Percentiles rank a stretch among this genome's conserved stretches.
Conservation (phyloP, 148 eudicot species). For the Cornus controversa region DNA sequence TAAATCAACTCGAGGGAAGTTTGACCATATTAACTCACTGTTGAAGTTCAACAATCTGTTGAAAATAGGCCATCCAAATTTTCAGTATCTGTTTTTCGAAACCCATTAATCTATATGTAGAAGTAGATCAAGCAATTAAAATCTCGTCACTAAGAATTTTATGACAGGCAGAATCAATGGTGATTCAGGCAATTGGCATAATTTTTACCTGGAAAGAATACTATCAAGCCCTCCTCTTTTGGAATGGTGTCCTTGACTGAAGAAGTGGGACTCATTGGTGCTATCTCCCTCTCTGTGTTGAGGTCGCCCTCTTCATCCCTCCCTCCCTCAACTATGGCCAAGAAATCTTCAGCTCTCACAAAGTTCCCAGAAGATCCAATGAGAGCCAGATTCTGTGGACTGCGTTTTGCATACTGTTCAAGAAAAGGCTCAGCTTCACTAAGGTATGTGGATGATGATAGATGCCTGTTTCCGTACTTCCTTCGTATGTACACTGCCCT, state of each 20-base stretch:
- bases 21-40: too few species aligned
- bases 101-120: not conserved
- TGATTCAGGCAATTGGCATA: not conserved
- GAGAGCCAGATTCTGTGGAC: constrained; percentile 71
- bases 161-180: not conserved
- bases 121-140: not conserved
- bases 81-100: not conserved
- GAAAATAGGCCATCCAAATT: not conserved
- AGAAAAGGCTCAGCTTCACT: constrained; percentile 96
- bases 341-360: constrained; percentile 77
- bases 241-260: constrained; percentile 38
- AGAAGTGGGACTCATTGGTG: constrained; percentile 41
- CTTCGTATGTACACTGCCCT: constrained; percentile 83
- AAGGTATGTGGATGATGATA: constrained; percentile 69
- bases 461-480: constrained; percentile 62
- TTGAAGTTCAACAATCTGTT: not conserved
- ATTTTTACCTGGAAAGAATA: constrained; percentile 86
- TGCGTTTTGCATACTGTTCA: constrained; percentile 86
- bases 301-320: constrained; percentile 89
- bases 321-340: constrained; percentile 72
- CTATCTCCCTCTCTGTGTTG: constrained; percentile 46
- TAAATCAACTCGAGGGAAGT: too few species aligned
- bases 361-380: constrained; percentile 87
- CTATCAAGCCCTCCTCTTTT: constrained; percentile 73
- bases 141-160: not conserved